Conservation (phyloP, 371 early-diverging fungal species). For the Rhizopus arrhizus region DNA sequence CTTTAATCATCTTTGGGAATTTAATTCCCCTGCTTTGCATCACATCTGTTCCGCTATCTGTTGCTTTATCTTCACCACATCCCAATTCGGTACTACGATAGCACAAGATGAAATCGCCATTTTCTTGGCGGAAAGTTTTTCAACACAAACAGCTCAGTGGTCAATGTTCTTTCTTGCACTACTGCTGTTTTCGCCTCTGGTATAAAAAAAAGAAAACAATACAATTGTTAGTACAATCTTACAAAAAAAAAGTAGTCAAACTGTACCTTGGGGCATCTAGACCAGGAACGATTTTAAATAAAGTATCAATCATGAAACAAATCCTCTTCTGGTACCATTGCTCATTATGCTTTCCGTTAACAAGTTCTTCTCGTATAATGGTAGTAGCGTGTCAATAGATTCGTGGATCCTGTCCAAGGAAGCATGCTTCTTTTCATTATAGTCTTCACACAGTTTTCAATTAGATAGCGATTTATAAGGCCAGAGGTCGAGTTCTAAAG, state of each 20-base stretch:
- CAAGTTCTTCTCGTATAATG: conserved; percentile 1
- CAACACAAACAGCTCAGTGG: neutral
- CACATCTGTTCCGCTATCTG: neutral
- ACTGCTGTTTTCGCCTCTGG: conserved; percentile 6
- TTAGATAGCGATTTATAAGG: no score
- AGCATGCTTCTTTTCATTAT: conserved; percentile 4
- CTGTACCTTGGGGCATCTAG: neutral
- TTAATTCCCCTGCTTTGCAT: neutral
- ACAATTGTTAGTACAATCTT: neutral
- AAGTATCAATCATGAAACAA: conserved; percentile 5
- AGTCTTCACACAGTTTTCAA: conserved; percentile 4
- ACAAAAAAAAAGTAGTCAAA: neutral
- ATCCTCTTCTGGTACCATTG: neutral
- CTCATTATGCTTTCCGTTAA: conserved; percentile 3
- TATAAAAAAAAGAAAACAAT: neutral
- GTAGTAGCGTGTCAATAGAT: conserved; percentile 1
- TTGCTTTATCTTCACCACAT: neutral
- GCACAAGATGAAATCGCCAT: neutral
- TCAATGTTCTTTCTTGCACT: conserved; percentile 4
- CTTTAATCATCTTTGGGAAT: neutral
- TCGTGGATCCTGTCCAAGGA: neutral
- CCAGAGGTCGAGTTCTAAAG: no score
- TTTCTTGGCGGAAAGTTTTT: neutral
- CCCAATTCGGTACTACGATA: neutral
- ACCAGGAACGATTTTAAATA: conserved; percentile 2